Evolutionary conservation across 2,329 filamentous ascomycete genomes (phyloP), one percentile per base, ranked within the genome.

Genomic region (Malbranchea cinnamomea): DNA sequence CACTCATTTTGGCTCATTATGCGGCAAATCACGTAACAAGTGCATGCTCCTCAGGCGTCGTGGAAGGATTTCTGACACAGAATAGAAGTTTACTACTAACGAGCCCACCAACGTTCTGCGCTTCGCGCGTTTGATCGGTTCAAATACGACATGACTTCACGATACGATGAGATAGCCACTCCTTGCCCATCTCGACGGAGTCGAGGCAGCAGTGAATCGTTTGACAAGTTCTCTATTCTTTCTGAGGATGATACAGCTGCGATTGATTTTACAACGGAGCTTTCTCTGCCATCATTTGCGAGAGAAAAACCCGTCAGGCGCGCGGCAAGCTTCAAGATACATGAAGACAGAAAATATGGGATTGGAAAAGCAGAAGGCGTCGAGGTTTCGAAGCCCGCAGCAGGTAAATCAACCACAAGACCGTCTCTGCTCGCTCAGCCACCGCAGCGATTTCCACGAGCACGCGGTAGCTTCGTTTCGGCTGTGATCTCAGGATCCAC

Each of bases 251-350:
- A 50, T 10, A 60, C 57, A 0, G 45, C 37, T 4, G 48, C 52
- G 11, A 40, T 60, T 13, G 54, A 61, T 5, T 60, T 54, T 36
- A 60, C 56, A 3, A 53, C 50, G 8, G 54, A 56, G 26, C 46
- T 60, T 28, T 37, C 42, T 11, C 46, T 31, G 10, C 20, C 52
- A 0, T 40, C 48, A 4, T 39, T 49, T 15, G 50, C 38, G 9
- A 41, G 42, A 20, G 43, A 35, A 24, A 50, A 47, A 20, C 48
- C 47, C 12, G 42, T 40, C 27, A 46, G 42, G 21, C 42, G 40
- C 33, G 41, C 38, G 5, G 37, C 36, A 11, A 33, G 41, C 2
- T 59, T 60, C 19, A 41, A 44, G 8, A 59, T 60, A 25, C 53
- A 58, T 29, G 51, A 57, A 13, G 57, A n/a, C n/a, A n/a, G n/a